Evolutionary conservation across 1,284 basidiomycete species (phyloP).

Genomic region (Microbotryum lychnidis-dioicae): DNA sequence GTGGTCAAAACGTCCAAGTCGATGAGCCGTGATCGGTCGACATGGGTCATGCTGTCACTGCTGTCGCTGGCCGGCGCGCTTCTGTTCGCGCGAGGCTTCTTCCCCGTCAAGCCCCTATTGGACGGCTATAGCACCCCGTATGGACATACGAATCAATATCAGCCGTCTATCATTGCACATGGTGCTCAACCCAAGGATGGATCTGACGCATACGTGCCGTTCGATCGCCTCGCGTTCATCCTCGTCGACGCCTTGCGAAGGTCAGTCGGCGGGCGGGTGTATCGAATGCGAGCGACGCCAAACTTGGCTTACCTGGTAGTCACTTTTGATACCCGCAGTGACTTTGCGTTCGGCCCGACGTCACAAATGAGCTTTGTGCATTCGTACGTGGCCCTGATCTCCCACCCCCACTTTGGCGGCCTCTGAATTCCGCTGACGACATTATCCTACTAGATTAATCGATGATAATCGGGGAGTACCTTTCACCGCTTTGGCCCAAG

Average conservation of each 20-base stretch:
- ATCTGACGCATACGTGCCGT: neutral
- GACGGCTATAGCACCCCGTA: slow-evolving; percentile 1
- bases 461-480: slow-evolving; percentile 15
- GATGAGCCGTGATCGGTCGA: neutral
- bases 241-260: slow-evolving; percentile 31
- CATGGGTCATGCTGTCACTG: neutral
- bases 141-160: neutral
- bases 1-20: neutral
- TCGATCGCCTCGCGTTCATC: slow-evolving; percentile 30
- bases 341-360: slow-evolving; percentile 22
- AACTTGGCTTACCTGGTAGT: too few relatives aligned
- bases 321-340: slow-evolving; percentile 11
- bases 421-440: neutral
- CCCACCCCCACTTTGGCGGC: neutral
- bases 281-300: neutral
- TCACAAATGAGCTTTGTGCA: slow-evolving; percentile 24
- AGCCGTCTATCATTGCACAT: too few relatives aligned
- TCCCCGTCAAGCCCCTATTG: slow-evolving; percentile 25
- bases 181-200: neutral
- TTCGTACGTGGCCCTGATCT: slow-evolving; percentile 10
- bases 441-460: slow-evolving; percentile 17
- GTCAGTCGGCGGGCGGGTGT: slow-evolving; percentile 8
- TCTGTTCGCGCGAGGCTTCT: slow-evolving; percentile 18
- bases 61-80: slow-evolving; percentile 4
- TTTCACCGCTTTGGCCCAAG: slow-evolving; percentile 29